Conservation (phyloP, 768 basidiomycete genomes). For the Russula emetica region DNA sequence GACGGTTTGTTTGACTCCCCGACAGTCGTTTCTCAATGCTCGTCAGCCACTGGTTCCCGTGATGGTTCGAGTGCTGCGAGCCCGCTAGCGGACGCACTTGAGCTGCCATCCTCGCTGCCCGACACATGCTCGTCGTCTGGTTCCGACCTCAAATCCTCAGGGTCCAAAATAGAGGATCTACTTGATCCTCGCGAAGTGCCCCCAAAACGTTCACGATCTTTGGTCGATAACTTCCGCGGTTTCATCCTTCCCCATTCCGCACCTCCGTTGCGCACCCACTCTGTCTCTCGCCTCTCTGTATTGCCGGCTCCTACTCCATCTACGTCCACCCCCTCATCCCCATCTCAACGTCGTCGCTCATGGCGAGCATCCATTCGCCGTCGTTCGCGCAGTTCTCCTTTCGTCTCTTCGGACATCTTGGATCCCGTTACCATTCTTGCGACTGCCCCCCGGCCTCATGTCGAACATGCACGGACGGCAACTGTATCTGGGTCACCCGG, state of each 20-base stretch:
- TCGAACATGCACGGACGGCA: not conserved
- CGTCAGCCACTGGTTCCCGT: constrained; percentile 20
- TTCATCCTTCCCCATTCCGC: constrained; percentile 40
- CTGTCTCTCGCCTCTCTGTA: constrained; percentile 21
- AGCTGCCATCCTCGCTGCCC: constrained; percentile 28
- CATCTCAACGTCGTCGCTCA: constrained; percentile 10
- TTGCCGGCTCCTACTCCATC: not conserved
- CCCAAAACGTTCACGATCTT: constrained; percentile 45
- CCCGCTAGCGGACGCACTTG: constrained; percentile 13
- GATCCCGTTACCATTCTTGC: not conserved
- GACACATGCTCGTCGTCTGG: constrained; percentile 29
- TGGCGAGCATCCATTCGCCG: constrained; percentile 18
- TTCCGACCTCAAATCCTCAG: constrained; percentile 6
- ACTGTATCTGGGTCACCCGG: not conserved
- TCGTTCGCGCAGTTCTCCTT: constrained; percentile 25
- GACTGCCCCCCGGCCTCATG: not conserved
- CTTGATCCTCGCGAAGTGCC: constrained; percentile 26
- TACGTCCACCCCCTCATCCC: constrained; percentile 10
- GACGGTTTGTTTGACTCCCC: constrained; percentile 25
- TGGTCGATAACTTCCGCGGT: constrained; percentile 59
- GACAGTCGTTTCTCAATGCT: constrained; percentile 22
- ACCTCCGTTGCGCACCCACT: constrained; percentile 26
- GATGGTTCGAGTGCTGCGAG: constrained; percentile 15
- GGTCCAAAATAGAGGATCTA: constrained; percentile 31
- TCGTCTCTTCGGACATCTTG: constrained; percentile 11